A percentile compares a stretch with the other conserved stretches of the same genome.
phyloP scores from a whole-genome alignment of 495 filamentous ascomycete genomes.

The Amphirosellinia nigrospora region DNA sequence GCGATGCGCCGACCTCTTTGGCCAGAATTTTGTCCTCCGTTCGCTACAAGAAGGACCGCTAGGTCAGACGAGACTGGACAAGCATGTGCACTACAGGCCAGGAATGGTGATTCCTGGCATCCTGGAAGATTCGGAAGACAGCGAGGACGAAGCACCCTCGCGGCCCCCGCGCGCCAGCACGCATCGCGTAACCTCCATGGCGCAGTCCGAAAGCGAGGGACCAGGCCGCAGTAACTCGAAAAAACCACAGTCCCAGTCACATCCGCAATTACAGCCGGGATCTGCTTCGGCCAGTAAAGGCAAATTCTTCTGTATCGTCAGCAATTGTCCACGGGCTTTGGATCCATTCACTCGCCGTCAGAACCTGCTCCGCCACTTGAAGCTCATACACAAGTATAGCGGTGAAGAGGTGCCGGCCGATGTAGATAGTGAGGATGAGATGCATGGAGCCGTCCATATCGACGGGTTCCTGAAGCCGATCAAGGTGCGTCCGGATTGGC shows the following conservation, averaged over 20 bases:
- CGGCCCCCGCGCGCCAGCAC: background rate
- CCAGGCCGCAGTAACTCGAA: background rate
- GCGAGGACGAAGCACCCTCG: constrained; percentile 36
- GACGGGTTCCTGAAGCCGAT: constrained; percentile 58
- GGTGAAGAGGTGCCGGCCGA: constrained; percentile 30
- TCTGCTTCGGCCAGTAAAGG: constrained; percentile 7
- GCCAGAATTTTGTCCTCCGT: constrained; percentile 66
- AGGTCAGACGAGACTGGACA: constrained; percentile 15
- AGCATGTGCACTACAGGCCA: constrained; percentile 42
- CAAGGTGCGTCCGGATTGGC: constrained; percentile 43
- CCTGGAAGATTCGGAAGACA: constrained; percentile 38
- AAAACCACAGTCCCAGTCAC: background rate
- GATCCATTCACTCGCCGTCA: constrained; percentile 37
- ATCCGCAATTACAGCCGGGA: background rate
- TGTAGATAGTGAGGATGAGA: constrained; percentile 54
- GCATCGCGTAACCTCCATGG: background rate
- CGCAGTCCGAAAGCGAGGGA: background rate
- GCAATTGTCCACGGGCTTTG: constrained; percentile 40
- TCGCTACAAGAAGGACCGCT: constrained; percentile 55
- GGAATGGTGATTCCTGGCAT: constrained; percentile 40
- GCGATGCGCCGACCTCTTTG: constrained; percentile 74
- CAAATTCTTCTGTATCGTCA: constrained; percentile 37
- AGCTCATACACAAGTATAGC: constrained; percentile 43
- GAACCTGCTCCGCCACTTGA: constrained; percentile 44
- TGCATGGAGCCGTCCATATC: constrained; percentile 59